These are phyloP conservation scores for Striga asiatica DNA, from an alignment of 257 asterid genomes.

Conservation along the genomic window DNA sequence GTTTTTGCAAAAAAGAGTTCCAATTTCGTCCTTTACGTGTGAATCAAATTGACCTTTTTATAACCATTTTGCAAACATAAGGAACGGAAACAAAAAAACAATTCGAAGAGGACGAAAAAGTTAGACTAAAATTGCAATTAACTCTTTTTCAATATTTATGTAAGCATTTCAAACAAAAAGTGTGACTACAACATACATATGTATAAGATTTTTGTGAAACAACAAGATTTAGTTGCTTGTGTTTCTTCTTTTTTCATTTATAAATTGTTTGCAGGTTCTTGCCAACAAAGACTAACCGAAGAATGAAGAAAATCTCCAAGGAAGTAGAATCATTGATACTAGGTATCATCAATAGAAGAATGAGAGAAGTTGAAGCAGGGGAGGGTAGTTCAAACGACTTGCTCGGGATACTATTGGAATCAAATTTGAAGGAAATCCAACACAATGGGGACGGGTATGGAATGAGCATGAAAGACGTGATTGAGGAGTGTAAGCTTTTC, in stretches of 20 bases:
- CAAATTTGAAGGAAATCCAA: constrained; percentile 22
- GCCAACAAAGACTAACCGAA: constrained; percentile 28
- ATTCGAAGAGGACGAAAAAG: too few relatives aligned
- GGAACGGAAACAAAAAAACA: too few relatives aligned
- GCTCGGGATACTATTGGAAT: constrained; percentile 20
- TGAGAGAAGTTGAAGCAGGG: constrained; percentile 22
- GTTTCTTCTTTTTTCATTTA: neutral
- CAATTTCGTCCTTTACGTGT: too few relatives aligned
- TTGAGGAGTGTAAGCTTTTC: constrained; percentile 42
- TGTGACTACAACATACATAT: too few relatives aligned
- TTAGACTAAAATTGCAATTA: too few relatives aligned
- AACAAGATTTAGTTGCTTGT: neutral
- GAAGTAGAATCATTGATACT: constrained; percentile 19
- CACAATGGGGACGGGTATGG: constrained; percentile 21
- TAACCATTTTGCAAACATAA: too few relatives aligned
- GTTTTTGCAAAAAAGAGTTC: too few relatives aligned
- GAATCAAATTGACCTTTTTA: too few relatives aligned
- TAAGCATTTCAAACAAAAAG: too few relatives aligned
- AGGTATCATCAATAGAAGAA: constrained; percentile 19
- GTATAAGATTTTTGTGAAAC: too few relatives aligned
- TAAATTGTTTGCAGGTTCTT: constrained; percentile 16
- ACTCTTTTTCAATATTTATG: too few relatives aligned
- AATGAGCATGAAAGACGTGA: constrained; percentile 24
- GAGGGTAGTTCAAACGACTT: constrained; percentile 19
- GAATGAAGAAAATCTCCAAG: constrained; percentile 24